Percentiles rank a stretch among this genome's conserved stretches.
These are phyloP conservation scores for Spathaspora girioi DNA, from an alignment of 805 yeast species.

Conservation along the genomic window DNA sequence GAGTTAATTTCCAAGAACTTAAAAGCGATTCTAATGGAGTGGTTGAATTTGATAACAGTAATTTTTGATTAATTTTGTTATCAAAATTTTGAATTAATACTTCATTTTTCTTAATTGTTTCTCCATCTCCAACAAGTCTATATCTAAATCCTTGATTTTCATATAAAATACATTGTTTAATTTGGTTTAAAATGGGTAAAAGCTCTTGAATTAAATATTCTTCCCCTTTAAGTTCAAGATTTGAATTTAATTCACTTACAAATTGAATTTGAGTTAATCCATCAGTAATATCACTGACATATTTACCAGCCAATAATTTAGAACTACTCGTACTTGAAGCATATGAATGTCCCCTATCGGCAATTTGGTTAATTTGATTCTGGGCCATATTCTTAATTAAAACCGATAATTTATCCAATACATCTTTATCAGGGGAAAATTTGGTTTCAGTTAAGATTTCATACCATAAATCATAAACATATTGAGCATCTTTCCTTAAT, in stretches of 20 bases:
- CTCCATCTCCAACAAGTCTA: slow-evolving; percentile 58
- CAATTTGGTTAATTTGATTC: slow-evolving; percentile 73
- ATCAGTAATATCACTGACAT: slow-evolving; percentile 57
- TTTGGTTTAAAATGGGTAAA: slow-evolving; percentile 58
- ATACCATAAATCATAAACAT: slow-evolving; percentile 62
- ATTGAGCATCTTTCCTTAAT: slow-evolving; percentile 56
- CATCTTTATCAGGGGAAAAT: slow-evolving; percentile 39
- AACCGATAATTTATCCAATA: slow-evolving; percentile 63
- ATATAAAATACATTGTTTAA: slow-evolving; percentile 39
- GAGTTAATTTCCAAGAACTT: slow-evolving; percentile 12
- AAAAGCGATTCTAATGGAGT: slow-evolving; percentile 15
- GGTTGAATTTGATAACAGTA: slow-evolving; percentile 1
- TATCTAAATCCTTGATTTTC: slow-evolving; percentile 35
- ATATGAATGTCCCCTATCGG: slow-evolving; percentile 84
- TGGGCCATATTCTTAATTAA: slow-evolving; percentile 72
- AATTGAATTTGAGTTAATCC: slow-evolving; percentile 82
- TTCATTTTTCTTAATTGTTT: slow-evolving; percentile 34
- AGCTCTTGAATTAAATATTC: slow-evolving; percentile 42
- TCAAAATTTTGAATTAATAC: slow-evolving; percentile 31
- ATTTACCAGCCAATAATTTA: slow-evolving; percentile 54
- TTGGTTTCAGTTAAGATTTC: slow-evolving; percentile 70
- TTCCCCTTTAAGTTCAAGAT: slow-evolving; percentile 40
- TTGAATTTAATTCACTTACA: slow-evolving; percentile 53
- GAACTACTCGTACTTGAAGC: slow-evolving; percentile 71
- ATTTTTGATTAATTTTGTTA: slow-evolving; percentile 6